Evolutionary conservation across 148 eudicot species (phyloP), one percentile per base, ranked within the genome.

Genomic region (Oxyria digyna): DNA sequence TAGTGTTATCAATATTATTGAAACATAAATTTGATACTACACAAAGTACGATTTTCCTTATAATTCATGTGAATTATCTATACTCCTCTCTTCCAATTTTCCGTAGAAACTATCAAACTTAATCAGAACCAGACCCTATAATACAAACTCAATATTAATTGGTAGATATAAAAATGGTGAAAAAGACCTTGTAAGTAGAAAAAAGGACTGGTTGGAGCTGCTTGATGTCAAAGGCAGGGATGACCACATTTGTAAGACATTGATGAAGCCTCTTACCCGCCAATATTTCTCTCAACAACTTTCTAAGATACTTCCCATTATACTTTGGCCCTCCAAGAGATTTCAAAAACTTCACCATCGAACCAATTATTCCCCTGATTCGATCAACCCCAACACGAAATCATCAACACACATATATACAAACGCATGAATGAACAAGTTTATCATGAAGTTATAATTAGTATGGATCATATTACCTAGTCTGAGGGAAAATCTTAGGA

Each of bases 211-310:
- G 91, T 52, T 86, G 82, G 24, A 82, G 80, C 10, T 42, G 78
- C 67, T 74, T 80, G 75, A 88, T 77, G 71, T 88, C 94, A 42
- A 88, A 88, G 37, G 83, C 68, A 0, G 94, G 88, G 63, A 88
- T 85, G 38, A 85, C 86, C 23, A 88, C 72, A 67, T 69, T 82
- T 23, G 90, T 85, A 67, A 87, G 69, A 0, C 80, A 65, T 7
- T 85, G 71, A 45, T 76, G 73, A 72, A 87, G 40, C 74, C 69
- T 85, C 67, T 67, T 81, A 24, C 76, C 73, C 0, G 88, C 88
- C 0, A 88, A 21, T 42, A 15, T 11, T 3, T 68, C 78, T 14
- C 42, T 74, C 43, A 86, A 4, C 10, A 78, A 42, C 59, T 77
- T 71, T 63, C 76, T 83, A 10, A 87, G 85, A 69, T 86, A 86